phyloP scores from a whole-genome alignment of 768 basidiomycete species.

The Lactarius quietus region DNA sequence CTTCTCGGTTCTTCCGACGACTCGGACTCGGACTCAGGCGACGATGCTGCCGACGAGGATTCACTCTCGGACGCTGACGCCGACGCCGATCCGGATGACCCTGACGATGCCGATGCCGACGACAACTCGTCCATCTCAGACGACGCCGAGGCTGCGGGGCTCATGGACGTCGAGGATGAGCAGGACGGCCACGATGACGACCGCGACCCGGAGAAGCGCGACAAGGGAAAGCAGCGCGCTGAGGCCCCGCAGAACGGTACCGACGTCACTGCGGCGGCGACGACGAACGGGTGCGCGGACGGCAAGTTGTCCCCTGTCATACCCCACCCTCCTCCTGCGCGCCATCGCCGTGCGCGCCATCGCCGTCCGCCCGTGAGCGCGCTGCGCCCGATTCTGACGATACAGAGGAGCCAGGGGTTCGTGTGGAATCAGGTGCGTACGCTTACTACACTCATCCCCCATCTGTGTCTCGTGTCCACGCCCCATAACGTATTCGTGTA shows the following conservation, averaged over 20 bases:
- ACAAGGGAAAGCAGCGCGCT: slow-evolving; percentile 70
- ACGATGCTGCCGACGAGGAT: slow-evolving; percentile 20
- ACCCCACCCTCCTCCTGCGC: slow-evolving; percentile 46
- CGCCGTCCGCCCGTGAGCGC: slow-evolving; percentile 54
- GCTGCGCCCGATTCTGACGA: slow-evolving; percentile 80
- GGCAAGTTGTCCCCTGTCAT: slow-evolving; percentile 14
- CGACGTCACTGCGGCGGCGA: slow-evolving; percentile 18
- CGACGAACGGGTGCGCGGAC: slow-evolving; percentile 7
- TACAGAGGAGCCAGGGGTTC: slow-evolving; percentile 83
- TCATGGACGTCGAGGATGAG: slow-evolving; percentile 29
- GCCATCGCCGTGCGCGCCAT: slow-evolving; percentile 36
- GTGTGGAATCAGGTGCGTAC: slow-evolving; percentile 82
- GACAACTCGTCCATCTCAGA: slow-evolving; percentile 43
- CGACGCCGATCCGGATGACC: slow-evolving; percentile 47
- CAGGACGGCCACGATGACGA: too few species aligned
- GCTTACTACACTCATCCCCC: not conserved
- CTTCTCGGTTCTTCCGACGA: slow-evolving; percentile 37
- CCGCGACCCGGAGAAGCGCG: slow-evolving; percentile 20
- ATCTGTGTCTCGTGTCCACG: not conserved
- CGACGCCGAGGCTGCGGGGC: slow-evolving; percentile 31
- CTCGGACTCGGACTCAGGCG: slow-evolving; percentile 19
- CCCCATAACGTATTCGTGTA: slow-evolving; percentile 2
- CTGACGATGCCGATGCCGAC: slow-evolving; percentile 44
- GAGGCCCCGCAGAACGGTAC: slow-evolving; percentile 47
- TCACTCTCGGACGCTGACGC: slow-evolving; percentile 22